Evolutionary conservation across 2,329 filamentous ascomycete species (phyloP), one percentile per base, ranked within the genome.

Genomic region (Myrmaecium sp.): DNA sequence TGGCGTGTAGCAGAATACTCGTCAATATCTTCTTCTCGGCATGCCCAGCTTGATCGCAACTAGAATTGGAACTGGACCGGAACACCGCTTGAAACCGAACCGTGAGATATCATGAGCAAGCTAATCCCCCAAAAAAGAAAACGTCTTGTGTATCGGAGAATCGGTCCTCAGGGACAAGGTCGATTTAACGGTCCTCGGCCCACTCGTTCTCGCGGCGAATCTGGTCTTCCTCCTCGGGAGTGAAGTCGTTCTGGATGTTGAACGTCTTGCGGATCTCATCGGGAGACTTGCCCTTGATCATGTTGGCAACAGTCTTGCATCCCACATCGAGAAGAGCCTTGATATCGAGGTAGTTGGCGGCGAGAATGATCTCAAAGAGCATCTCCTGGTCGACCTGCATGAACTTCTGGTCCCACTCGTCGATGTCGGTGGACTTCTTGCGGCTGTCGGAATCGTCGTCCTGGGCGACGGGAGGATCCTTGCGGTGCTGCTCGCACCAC

Each of bases 331-430:
- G 75, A 1, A 98, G 77, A 2, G 83, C 78, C 69, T 95, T 98
- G 64, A 98, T 98, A 41, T 98, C 89, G 33, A 98, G 76, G 55
- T 95, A 98, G 66, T 98, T 98, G 44, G 86, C 82, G 3, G 89
- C 89, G 14, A 98, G 67, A 42, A 98, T 98, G 47, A 98, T 95
- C 63, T 98, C 89, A 41, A 98, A 98, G 2, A 98, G 70, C 89
- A 98, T 95, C 59, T 98, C 89, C 51, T 98, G 89, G 52, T 98
- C 89, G 11, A 98, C 89, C 58, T 95, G 86, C 89, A 98, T 95
- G 57, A 95, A 98, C 60, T 98, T 98, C 57, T 95, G 86, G 44
- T 98, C 89, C 89, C 89, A 98, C 58, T 98, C 89, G 33, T 95
- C 89, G 39, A 98, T 98, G 44, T 98, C 89, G 24, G 89, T 95